A percentile compares a stretch with the other conserved stretches of the same genome.
Evolutionary conservation across 1,284 basidiomycete species (phyloP).

Genomic region (Phaffia rhodozyma): DNA sequence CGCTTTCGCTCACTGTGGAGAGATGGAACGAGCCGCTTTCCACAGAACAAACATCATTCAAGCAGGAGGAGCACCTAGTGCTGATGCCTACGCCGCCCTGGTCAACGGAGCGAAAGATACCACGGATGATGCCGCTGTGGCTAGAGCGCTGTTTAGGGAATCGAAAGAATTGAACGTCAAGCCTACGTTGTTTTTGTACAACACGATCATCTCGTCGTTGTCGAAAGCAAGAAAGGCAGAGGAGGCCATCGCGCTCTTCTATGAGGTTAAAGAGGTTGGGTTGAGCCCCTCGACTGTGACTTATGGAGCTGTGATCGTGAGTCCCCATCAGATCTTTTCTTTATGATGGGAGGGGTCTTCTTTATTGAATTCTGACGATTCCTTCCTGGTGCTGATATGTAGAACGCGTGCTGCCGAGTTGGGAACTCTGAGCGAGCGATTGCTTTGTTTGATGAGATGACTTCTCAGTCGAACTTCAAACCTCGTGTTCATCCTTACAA

Average conservation of each 20-base stretch:
- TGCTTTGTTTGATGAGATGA: slow-evolving; percentile 77
- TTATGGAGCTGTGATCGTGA: slow-evolving; percentile 84
- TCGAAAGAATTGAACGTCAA: slow-evolving; percentile 53
- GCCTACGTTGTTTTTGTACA: slow-evolving; percentile 80
- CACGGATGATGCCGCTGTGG: slow-evolving; percentile 81
- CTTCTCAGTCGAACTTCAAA: slow-evolving; percentile 56
- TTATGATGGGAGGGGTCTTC: not conserved
- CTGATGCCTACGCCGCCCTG: slow-evolving; percentile 82
- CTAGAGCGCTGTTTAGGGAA: slow-evolving; percentile 71
- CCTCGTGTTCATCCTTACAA: slow-evolving; percentile 76
- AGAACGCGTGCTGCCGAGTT: slow-evolving; percentile 74
- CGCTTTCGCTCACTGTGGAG: slow-evolving; percentile 65
- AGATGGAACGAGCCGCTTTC: slow-evolving; percentile 62
- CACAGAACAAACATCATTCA: slow-evolving; percentile 69
- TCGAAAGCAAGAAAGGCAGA: slow-evolving; percentile 86
- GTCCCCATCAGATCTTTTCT: slow-evolving; percentile 3
- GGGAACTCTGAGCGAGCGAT: slow-evolving; percentile 79
- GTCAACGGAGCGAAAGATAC: slow-evolving; percentile 80
- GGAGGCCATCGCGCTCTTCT: slow-evolving; percentile 70
- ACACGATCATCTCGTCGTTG: slow-evolving; percentile 89
- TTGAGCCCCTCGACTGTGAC: slow-evolving; percentile 73
- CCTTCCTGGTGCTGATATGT: not conserved
- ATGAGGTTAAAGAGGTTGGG: slow-evolving; percentile 57
- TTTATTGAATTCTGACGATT: not conserved
- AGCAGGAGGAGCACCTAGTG: slow-evolving; percentile 62